A percentile compares a stretch with the other conserved stretches of the same genome.
These are phyloP conservation scores for Eucalyptus microcorys DNA, from an alignment of 345 rosid genomes.

Conservation along the genomic window DNA sequence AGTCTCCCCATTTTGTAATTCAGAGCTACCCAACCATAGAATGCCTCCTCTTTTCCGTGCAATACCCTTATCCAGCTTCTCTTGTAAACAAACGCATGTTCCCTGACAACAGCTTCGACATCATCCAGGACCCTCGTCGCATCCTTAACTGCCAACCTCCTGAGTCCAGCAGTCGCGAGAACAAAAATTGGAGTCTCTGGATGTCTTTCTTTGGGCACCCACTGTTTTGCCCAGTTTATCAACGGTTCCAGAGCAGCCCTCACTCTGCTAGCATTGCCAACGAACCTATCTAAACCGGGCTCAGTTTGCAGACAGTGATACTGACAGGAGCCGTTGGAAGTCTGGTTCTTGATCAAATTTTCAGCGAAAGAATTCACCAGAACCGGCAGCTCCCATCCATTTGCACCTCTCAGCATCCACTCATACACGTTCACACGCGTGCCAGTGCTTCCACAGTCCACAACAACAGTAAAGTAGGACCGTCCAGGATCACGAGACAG, in stretches of 20 bases:
- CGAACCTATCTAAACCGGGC: conserved; percentile 46
- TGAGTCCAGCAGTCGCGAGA: conserved; percentile 53
- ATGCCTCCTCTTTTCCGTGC: conserved; percentile 59
- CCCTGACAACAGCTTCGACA: conserved; percentile 24
- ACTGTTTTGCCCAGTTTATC: conserved; percentile 18
- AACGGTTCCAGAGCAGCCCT: conserved; percentile 35
- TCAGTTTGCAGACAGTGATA: conserved; percentile 59
- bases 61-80: conserved; percentile 37
- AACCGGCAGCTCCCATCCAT: conserved; percentile 9
- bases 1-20: conserved; percentile 39
- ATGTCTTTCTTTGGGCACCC: conserved; percentile 34
- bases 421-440: conserved; percentile 43
- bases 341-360: conserved; percentile 1
- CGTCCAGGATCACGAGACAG: neutral
- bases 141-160: conserved; percentile 24
- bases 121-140: conserved; percentile 24
- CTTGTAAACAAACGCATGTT: conserved; percentile 15
- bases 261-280: conserved; percentile 35
- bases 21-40: conserved; percentile 56
- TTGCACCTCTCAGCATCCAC: conserved; percentile 16
- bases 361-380: conserved; percentile 32
- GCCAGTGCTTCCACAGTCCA: conserved; percentile 67
- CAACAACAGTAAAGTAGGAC: conserved; percentile 21
- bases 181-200: conserved; percentile 38
- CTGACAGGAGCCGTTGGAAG: conserved; percentile 14